These are phyloP conservation scores for Histomonas meleagridis DNA, from an alignment of 208 protist species.

Conservation along the genomic window DNA sequence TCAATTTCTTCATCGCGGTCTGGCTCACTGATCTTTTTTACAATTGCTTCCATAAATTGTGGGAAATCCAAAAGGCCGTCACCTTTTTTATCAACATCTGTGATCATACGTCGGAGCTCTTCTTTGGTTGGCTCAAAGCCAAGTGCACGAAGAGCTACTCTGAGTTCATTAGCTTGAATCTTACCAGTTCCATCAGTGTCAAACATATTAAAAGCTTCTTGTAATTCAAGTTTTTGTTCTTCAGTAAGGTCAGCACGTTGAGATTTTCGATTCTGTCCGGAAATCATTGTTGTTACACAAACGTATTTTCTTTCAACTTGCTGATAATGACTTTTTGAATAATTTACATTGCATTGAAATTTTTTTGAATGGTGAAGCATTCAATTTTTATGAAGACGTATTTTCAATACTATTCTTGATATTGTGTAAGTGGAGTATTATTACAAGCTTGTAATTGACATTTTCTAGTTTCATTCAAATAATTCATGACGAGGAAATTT, in stretches of 20 bases:
- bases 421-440: no score
- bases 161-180: constrained; percentile 57
- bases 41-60: constrained; percentile 35
- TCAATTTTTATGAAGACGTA: no score
- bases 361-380: no score
- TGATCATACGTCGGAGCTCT: constrained; percentile 55
- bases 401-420: no score
- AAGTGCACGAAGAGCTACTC: constrained; percentile 53
- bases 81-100: constrained; percentile 42
- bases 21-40: constrained; percentile 33
- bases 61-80: constrained; percentile 11
- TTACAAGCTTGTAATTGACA: no score
- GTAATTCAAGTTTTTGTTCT: constrained; percentile 58
- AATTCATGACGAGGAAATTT: no score
- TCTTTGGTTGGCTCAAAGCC: constrained; percentile 58
- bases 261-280: not conserved
- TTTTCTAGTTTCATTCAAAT: no score
- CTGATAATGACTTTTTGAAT: no score
- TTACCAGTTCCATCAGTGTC: constrained; percentile 56
- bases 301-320: no score
- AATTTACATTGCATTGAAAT: no score
- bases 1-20: constrained; percentile 31
- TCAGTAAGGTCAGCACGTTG: constrained; percentile 45
- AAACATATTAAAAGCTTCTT: constrained; percentile 58
- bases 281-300: no score